phyloP scores from a whole-genome alignment of 139 green algal species.

The Volvox reticuliferus region DNA sequence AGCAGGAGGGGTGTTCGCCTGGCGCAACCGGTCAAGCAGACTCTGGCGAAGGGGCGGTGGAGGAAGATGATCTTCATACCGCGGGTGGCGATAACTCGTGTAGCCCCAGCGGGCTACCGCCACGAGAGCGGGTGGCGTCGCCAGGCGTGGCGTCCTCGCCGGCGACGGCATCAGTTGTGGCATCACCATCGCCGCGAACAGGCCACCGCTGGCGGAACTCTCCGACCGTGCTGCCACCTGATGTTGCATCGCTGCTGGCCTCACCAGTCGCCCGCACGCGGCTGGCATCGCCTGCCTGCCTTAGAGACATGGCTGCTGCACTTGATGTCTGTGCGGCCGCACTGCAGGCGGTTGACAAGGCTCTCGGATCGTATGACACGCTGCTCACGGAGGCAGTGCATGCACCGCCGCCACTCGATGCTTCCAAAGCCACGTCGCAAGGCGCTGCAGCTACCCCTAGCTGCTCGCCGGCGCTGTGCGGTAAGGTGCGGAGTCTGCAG shows the following conservation, averaged over 20 bases:
- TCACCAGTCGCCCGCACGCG: background rate
- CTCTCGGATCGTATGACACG: background rate
- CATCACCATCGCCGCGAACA: background rate
- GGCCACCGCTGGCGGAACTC: background rate
- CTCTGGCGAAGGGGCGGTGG: too few relatives aligned
- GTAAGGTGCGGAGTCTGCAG: constrained; percentile 68
- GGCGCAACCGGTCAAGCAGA: background rate
- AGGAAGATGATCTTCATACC: too few relatives aligned
- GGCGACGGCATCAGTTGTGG: background rate
- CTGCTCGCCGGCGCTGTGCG: constrained; percentile 28
- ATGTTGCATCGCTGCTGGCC: constrained; percentile 19
- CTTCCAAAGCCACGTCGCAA: background rate
- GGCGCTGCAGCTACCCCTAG: background rate
- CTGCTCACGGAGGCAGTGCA: background rate
- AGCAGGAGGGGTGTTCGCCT: background rate
- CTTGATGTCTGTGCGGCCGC: constrained; percentile 19
- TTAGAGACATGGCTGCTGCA: constrained; percentile 10
- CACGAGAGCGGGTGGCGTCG: background rate
- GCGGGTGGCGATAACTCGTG: too few relatives aligned
- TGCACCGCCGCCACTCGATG: too few relatives aligned
- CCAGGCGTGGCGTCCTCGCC: background rate
- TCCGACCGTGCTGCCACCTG: background rate
- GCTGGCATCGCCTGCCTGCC: background rate
- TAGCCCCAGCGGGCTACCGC: background rate
- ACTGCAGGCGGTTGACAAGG: background rate